phyloP scores from a whole-genome alignment of 306 rosid species.

The Begonia peltatifolia region DNA sequence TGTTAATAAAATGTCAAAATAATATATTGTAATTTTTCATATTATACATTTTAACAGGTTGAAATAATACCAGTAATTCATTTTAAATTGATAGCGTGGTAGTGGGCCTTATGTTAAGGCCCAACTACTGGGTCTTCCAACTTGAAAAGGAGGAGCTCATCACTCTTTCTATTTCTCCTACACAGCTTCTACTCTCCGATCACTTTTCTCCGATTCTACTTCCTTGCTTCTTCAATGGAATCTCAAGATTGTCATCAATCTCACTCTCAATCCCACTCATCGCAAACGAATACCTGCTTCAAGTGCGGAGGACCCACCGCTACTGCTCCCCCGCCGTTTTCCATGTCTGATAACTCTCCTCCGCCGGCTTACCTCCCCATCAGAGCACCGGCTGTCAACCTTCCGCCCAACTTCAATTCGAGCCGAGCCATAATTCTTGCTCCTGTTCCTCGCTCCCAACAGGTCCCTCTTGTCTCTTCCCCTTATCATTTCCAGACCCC shows the following conservation, averaged over 20 bases:
- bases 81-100: too few species aligned
- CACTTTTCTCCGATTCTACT: not conserved
- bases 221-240: conserved; percentile 11
- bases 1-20: too few species aligned
- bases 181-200: not conserved
- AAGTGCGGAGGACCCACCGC: conserved; percentile 72
- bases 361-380: conserved; percentile 81
- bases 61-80: too few species aligned
- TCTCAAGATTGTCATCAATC: conserved; percentile 9
- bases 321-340: conserved; percentile 30
- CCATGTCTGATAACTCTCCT: conserved; percentile 52
- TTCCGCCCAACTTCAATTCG: conserved; percentile 46
- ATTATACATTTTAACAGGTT: too few species aligned
- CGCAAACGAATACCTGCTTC: conserved; percentile 29
- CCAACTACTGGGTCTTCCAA: too few species aligned
- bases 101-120: too few species aligned
- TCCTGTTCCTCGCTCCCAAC: conserved; percentile 69
- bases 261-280: conserved; percentile 5
- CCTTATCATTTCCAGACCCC: conserved; percentile 52
- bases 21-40: too few species aligned
- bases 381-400: conserved; percentile 67
- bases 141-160: not conserved
- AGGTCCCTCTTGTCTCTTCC: conserved; percentile 33
- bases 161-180: not conserved
- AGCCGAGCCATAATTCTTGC: conserved; percentile 71